Evolutionary conservation across 768 basidiomycete species (phyloP).

Genomic region (Hygrophoropsis aurantiaca): DNA sequence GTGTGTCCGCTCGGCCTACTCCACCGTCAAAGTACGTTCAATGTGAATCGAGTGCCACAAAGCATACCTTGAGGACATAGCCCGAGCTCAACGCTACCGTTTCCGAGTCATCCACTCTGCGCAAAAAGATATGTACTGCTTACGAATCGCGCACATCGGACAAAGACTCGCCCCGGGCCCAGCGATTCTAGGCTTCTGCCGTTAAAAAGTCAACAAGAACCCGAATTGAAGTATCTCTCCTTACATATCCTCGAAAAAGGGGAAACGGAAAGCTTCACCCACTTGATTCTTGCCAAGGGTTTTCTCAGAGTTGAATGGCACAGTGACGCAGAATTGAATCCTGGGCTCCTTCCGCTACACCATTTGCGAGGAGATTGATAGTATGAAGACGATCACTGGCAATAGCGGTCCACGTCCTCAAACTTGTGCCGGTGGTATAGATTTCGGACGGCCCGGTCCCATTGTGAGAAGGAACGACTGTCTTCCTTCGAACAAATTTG

Average conservation of each 20-base stretch:
- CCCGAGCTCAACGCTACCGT: no score
- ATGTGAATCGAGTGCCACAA: no score
- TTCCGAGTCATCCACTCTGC: no score
- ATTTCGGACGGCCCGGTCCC: slow-evolving; percentile 33
- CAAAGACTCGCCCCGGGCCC: no score
- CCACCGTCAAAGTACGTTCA: no score
- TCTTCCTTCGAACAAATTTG: no score
- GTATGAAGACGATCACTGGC: slow-evolving; percentile 41
- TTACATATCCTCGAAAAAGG: slow-evolving; percentile 20
- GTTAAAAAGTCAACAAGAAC: slow-evolving; percentile 12
- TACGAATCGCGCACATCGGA: no score
- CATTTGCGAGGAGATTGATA: slow-evolving; percentile 40
- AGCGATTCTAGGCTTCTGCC: not conserved
- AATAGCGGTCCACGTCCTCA: slow-evolving; percentile 49
- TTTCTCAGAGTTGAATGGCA: slow-evolving; percentile 33
- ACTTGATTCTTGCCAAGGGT: slow-evolving; percentile 34
- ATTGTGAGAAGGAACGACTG: no score
- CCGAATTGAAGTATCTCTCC: slow-evolving; percentile 19
- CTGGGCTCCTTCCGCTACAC: slow-evolving; percentile 36
- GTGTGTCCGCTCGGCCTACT: no score
- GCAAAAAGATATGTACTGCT: no score
- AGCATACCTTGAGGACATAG: no score
- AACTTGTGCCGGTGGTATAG: slow-evolving; percentile 35
- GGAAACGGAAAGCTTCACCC: slow-evolving; percentile 31
- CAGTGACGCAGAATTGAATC: slow-evolving; percentile 31